phyloP scores from a whole-genome alignment of 2,329 filamentous ascomycete genomes.

The Fusarium acutatum region DNA sequence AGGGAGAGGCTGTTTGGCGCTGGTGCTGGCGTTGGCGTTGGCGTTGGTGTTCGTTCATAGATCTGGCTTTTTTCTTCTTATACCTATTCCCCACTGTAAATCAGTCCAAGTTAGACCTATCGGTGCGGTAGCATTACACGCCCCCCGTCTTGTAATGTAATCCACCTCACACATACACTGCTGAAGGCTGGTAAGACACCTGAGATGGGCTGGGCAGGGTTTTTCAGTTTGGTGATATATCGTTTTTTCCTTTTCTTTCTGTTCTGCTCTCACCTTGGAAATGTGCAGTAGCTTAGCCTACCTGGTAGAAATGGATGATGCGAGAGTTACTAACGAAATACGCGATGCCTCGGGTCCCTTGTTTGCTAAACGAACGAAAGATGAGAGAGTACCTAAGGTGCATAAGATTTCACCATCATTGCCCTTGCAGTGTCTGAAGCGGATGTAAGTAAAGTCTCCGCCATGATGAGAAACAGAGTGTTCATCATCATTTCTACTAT shows the following conservation, averaged over 20 bases:
- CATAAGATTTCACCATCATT: neutral
- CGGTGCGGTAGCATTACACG: neutral
- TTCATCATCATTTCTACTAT: neutral
- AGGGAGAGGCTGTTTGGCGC: neutral
- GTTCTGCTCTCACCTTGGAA: neutral
- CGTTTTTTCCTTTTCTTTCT: constrained; percentile 5
- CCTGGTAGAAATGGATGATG: neutral
- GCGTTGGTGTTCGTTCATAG: constrained; percentile 5
- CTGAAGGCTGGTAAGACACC: constrained; percentile 27
- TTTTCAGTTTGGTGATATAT: constrained; percentile 16
- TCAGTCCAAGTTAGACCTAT: neutral
- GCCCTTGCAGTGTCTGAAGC: neutral
- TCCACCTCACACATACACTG: neutral
- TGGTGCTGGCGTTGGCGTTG: neutral
- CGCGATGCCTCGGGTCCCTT: neutral
- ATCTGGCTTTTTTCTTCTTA: neutral
- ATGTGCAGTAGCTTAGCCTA: neutral
- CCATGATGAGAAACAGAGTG: neutral
- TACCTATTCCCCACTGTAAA: neutral
- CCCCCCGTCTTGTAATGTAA: neutral
- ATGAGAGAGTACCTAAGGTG: neutral
- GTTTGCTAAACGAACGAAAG: neutral
- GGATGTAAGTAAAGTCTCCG: neutral
- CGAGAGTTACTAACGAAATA: neutral
- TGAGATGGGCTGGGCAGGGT: constrained; percentile 11